These are phyloP conservation scores for Delphinella strobiligena DNA, from an alignment of 2,329 filamentous ascomycete genomes.

Conservation along the genomic window DNA sequence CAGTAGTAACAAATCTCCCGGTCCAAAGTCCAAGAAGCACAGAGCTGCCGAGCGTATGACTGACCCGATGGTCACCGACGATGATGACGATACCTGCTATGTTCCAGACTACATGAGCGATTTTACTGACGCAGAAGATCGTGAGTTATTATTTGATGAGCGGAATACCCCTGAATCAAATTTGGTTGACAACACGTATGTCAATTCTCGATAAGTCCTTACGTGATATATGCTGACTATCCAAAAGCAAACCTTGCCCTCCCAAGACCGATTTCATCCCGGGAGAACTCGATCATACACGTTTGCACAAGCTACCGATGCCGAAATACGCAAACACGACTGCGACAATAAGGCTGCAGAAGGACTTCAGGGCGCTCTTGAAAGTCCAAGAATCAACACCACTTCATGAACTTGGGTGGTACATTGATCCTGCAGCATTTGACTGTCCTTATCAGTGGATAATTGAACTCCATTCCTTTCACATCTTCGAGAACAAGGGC, in stretches of 20 bases:
- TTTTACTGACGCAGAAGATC: conserved; percentile 38
- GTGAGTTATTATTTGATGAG: conserved; percentile 25
- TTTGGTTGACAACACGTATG: conserved; percentile 3
- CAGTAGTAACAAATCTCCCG: conserved; percentile 1
- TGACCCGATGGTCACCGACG: conserved; percentile 26
- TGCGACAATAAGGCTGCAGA: conserved; percentile 51
- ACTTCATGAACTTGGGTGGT: conserved; percentile 66
- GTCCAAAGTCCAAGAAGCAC: conserved; percentile 10
- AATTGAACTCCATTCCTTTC: conserved; percentile 74
- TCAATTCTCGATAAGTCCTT: no score
- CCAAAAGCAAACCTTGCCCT: conserved; percentile 15
- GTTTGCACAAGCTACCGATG: conserved; percentile 51
- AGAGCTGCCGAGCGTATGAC: conserved; percentile 18
- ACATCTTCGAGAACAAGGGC: conserved; percentile 17
- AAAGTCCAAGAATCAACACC: conserved; percentile 51
- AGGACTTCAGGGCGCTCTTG: conserved; percentile 52
- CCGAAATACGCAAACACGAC: conserved; percentile 52
- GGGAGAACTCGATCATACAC: conserved; percentile 49
- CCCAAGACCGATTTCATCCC: conserved; percentile 50
- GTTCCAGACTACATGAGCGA: conserved; percentile 34
- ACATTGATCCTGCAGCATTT: conserved; percentile 55
- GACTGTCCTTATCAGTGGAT: conserved; percentile 84
- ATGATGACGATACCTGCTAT: conserved; percentile 15
- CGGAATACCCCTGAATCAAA: no score
- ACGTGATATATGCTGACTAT: no score